These are phyloP conservation scores for Marasmius tenuissimus DNA, from an alignment of 1,284 basidiomycete genomes.

Conservation along the genomic window DNA sequence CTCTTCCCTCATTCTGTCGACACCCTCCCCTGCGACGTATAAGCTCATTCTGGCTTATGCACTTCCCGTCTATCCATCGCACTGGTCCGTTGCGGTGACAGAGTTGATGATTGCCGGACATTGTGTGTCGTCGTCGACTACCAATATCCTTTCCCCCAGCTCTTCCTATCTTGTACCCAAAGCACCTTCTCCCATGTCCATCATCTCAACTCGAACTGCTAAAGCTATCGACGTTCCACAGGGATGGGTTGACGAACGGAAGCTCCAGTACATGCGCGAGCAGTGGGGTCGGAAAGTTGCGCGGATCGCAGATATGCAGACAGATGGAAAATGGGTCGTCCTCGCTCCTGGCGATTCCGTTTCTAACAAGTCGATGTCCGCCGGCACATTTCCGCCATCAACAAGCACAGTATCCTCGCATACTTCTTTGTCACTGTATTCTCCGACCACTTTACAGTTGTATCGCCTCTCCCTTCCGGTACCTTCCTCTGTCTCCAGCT, in stretches of 20 bases:
- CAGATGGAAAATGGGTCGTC: slow-evolving; percentile 83
- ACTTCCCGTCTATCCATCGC: slow-evolving; percentile 73
- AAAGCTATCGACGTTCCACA: slow-evolving; percentile 68
- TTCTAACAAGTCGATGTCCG: slow-evolving; percentile 21
- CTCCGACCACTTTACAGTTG: slow-evolving; percentile 61
- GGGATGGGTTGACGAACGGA: slow-evolving; percentile 69
- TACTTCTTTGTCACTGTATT: slow-evolving; percentile 37
- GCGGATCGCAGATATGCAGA: slow-evolving; percentile 66
- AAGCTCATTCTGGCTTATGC: slow-evolving; percentile 73
- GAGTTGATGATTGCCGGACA: slow-evolving; percentile 63
- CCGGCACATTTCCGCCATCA: slow-evolving; percentile 18
- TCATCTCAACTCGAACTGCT: slow-evolving; percentile 57
- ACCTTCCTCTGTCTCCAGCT: slow-evolving; percentile 42
- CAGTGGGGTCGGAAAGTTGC: slow-evolving; percentile 76
- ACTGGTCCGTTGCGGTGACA: slow-evolving; percentile 78
- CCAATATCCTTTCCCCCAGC: slow-evolving; percentile 15
- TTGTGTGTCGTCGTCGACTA: slow-evolving; percentile 18
- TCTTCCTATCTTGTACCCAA: slow-evolving; percentile 5
- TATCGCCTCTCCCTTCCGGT: slow-evolving; percentile 70
- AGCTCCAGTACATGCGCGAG: slow-evolving; percentile 60
- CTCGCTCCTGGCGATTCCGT: slow-evolving; percentile 57
- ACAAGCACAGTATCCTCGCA: slow-evolving; percentile 16
- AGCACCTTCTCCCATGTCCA: slow-evolving; percentile 34
- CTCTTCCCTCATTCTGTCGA: slow-evolving; percentile 67
- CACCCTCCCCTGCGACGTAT: slow-evolving; percentile 55